These are phyloP conservation scores for Irineochytrium annulatum DNA, from an alignment of 192 early-diverging fungal genomes.

Conservation along the genomic window DNA sequence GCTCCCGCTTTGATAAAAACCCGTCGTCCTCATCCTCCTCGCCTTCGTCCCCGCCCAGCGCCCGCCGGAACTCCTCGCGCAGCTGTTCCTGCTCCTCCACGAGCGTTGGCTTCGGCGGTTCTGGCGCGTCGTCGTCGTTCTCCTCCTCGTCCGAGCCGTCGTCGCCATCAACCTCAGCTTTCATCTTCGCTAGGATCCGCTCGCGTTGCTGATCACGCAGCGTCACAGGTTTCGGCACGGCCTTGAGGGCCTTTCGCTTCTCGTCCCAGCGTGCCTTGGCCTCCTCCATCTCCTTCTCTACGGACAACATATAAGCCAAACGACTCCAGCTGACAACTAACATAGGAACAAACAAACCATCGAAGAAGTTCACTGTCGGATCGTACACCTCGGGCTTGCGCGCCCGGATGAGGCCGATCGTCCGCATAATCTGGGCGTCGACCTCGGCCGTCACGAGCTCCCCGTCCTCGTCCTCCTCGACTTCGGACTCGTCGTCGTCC, in stretches of 20 bases:
- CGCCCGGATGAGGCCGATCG: slow-evolving; percentile 72
- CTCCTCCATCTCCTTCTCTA: slow-evolving; percentile 56
- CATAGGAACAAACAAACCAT: slow-evolving; percentile 13
- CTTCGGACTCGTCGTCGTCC: slow-evolving; percentile 59
- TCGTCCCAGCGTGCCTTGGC: slow-evolving; percentile 62
- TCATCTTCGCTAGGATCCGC: slow-evolving; percentile 52
- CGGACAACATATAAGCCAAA: neutral
- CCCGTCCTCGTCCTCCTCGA: slow-evolving; percentile 54
- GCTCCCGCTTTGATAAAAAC: slow-evolving; percentile 70
- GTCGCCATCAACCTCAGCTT: slow-evolving; percentile 27
- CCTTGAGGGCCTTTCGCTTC: slow-evolving; percentile 54
- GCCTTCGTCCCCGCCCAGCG: slow-evolving; percentile 15
- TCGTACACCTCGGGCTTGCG: slow-evolving; percentile 84
- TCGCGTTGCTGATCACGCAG: slow-evolving; percentile 86
- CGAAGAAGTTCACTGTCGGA: slow-evolving; percentile 69
- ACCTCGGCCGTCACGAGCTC: slow-evolving; percentile 80
- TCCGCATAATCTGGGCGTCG: slow-evolving; percentile 91
- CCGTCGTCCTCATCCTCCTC: slow-evolving; percentile 61
- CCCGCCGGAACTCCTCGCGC: slow-evolving; percentile 63
- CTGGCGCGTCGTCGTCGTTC: slow-evolving; percentile 22
- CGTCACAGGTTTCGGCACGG: slow-evolving; percentile 61
- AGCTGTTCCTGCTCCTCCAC: slow-evolving; percentile 81
- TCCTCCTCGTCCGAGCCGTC: slow-evolving; percentile 41
- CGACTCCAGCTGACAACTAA: neutral
- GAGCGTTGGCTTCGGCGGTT: slow-evolving; percentile 52